Percentiles rank a stretch among this genome's conserved stretches.
These are phyloP conservation scores for Nannizzia gypsea DNA, from an alignment of 2,329 filamentous ascomycete species.

Conservation along the genomic window DNA sequence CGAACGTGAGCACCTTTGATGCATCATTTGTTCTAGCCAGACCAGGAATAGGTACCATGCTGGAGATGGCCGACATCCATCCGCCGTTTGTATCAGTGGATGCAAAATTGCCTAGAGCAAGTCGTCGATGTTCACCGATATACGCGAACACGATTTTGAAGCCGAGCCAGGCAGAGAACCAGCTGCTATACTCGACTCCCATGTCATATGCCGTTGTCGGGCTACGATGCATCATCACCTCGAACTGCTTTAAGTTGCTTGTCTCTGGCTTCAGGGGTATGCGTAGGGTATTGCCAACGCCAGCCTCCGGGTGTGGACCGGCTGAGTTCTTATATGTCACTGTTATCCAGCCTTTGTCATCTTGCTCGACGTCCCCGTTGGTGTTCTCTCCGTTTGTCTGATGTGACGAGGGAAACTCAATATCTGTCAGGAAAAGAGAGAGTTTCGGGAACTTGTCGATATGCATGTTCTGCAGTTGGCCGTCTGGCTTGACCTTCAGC, in stretches of 20 bases:
- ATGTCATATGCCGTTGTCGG: slow-evolving; percentile 50
- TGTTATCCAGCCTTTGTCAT: slow-evolving; percentile 20
- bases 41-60: background rate
- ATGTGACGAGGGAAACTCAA: slow-evolving; percentile 27
- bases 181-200: slow-evolving; percentile 47
- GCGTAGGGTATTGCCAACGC: slow-evolving; percentile 32
- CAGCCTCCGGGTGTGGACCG: background rate
- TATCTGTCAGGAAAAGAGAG: slow-evolving; percentile 51
- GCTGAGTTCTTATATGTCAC: slow-evolving; percentile 29
- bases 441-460: slow-evolving; percentile 47
- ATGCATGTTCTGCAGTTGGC: slow-evolving; percentile 46
- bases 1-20: slow-evolving; percentile 51
- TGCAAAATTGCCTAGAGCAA: slow-evolving; percentile 51
- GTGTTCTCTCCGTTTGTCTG: slow-evolving; percentile 17
- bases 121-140: slow-evolving; percentile 49
- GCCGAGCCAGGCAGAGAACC: slow-evolving; percentile 58
- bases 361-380: background rate
- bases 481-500: slow-evolving; percentile 37
- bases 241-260: slow-evolving; percentile 35
- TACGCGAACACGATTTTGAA: slow-evolving; percentile 52
- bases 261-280: slow-evolving; percentile 48
- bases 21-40: background rate
- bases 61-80: slow-evolving; percentile 15
- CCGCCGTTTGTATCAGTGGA: slow-evolving; percentile 13
- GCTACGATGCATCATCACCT: slow-evolving; percentile 50